These are phyloP conservation scores for Exophiala sp. DNA, from an alignment of 2,329 filamentous ascomycete species.

Conservation along the genomic window DNA sequence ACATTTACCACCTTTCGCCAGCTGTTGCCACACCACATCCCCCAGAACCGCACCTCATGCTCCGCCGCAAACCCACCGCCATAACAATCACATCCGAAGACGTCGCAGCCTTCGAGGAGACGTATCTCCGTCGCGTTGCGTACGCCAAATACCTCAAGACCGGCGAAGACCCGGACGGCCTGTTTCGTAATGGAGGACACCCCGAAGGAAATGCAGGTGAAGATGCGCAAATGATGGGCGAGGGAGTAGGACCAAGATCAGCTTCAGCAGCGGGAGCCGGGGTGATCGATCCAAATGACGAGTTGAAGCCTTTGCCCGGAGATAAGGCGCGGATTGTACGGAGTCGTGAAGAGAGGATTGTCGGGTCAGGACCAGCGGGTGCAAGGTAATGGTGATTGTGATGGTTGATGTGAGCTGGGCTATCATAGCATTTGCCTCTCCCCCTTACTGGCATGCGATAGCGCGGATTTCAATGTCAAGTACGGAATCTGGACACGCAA, in stretches of 20 bases:
- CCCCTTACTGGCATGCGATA: too few species aligned
- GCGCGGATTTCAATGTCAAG: too few species aligned
- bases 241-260: conserved; percentile 10
- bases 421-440: too few species aligned
- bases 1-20: too few species aligned
- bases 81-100: conserved; percentile 47
- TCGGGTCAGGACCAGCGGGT: conserved; percentile 22
- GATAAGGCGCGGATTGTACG: conserved; percentile 46
- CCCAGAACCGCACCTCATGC: conserved; percentile 38
- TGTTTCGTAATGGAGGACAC: conserved; percentile 23
- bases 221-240: conserved; percentile 17
- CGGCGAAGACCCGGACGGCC: conserved; percentile 27
- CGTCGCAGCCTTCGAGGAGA: conserved; percentile 43
- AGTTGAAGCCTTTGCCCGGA: conserved; percentile 46
- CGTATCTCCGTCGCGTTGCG: conserved; percentile 19
- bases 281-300: conserved; percentile 43
- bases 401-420: too few species aligned
- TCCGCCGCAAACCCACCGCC: conserved; percentile 48
- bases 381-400: conserved; percentile 1
- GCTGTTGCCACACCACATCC: too few species aligned
- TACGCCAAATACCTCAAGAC: conserved; percentile 26
- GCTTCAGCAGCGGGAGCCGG: too few species aligned
- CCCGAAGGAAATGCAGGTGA: conserved; percentile 4
- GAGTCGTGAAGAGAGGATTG: conserved; percentile 42
- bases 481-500: too few species aligned